Evolutionary conservation across 192 early-diverging fungal species (phyloP), one percentile per base, ranked within the genome.

Genomic region (Umbelopsis sp.): DNA sequence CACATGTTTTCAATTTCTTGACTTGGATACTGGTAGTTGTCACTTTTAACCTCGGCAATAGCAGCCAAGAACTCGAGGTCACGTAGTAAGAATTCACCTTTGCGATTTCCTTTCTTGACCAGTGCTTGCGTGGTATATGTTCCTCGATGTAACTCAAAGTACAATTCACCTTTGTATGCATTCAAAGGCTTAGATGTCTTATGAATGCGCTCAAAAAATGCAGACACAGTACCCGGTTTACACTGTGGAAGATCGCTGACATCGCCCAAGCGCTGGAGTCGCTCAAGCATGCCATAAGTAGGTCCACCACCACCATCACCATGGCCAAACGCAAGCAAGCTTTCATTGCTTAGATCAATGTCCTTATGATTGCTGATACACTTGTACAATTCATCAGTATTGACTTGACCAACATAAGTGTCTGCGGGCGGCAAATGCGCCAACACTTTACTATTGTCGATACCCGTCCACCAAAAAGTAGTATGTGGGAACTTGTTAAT

Each of bases 401-500:
- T 71, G 3, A 66, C 73, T 51, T 33, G 22, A 16, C 18, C 25
- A 48, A 27, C 50, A 72, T 80, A 80, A 61, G 78, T 80, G 30
- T 80, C 71, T 16, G 74, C 71, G 35, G 78, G 78, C 13, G 74
- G 70, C 21, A 80, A 44, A 66, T 80, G 78, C 27, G 74, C 71
- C 46, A 80, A 51, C 18, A 98, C 86, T 44, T 80, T 80, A 44
- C 91, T 91, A 41, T 93, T 91, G 77, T 98, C 94, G n/a, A 97
- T 82, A 35, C 95, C 96, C 23, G 90, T 83, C 98, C 98, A 99
- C 78, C 80, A 84, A 78, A 99, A 99, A 4, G 97, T 97, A 0
- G 98, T 95, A 70, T 98, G 89, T 12, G 98, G 98, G 77, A 99
- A 98, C 85, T 75, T 94, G 85, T 99, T 99, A 80, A 99, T 97